A percentile compares a stretch with the other conserved stretches of the same genome.
Evolutionary conservation across 148 eudicot genomes (phyloP).

Genomic region (Pouteria glomerata): DNA sequence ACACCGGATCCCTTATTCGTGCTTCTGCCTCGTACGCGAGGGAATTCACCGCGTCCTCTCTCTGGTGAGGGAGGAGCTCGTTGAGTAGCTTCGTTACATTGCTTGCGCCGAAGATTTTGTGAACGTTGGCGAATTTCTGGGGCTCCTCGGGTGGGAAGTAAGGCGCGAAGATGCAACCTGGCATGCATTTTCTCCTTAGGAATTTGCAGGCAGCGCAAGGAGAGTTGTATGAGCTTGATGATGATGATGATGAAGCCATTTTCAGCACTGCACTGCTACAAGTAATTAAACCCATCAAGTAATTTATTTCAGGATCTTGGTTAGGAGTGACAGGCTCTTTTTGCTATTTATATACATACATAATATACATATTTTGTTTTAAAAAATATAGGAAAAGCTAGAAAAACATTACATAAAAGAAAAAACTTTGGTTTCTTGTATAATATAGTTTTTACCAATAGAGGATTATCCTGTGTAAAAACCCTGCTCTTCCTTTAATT

Average conservation of each 20-base stretch:
- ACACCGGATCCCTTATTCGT: conserved; percentile 64
- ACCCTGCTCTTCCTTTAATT: neutral
- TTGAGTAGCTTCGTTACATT: conserved; percentile 74
- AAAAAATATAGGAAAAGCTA: too few relatives aligned
- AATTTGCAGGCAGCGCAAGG: conserved; percentile 96
- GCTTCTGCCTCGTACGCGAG: conserved; percentile 86
- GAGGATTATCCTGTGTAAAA: neutral
- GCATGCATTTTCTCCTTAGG: conserved; percentile 77
- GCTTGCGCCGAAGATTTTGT: conserved; percentile 86
- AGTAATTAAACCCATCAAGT: neutral
- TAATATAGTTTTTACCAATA: neutral
- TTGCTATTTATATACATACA: neutral
- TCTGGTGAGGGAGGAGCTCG: conserved; percentile 70
- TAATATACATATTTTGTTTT: too few relatives aligned
- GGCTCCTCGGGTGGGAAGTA: conserved; percentile 91
- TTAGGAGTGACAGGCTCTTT: neutral
- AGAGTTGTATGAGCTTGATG: conserved; percentile 65
- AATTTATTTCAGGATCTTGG: neutral
- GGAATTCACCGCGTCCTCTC: conserved; percentile 78
- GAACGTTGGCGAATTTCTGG: conserved; percentile 74
- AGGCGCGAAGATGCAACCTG: conserved; percentile 74
- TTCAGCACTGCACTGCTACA: conserved; percentile 7
- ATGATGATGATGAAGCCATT: conserved; percentile 69
- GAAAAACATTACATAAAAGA: too few relatives aligned
- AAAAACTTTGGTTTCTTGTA: neutral